Evolutionary conservation across 2,329 filamentous ascomycete genomes (phyloP), one percentile per base, ranked within the genome.

Genomic region (Aspergillus sp.): DNA sequence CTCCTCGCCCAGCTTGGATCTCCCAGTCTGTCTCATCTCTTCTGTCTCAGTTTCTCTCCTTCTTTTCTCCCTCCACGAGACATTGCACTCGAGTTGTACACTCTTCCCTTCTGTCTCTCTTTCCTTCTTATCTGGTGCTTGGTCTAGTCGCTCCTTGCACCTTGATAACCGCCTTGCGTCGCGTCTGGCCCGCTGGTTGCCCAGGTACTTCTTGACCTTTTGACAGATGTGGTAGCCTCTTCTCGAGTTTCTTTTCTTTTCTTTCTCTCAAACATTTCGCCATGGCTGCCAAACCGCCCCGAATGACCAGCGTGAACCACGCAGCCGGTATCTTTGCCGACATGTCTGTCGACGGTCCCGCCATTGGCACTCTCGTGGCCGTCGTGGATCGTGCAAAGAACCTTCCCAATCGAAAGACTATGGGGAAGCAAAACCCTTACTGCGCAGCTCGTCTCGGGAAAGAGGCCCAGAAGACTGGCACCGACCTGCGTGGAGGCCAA

Each of bases 351-450:
- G 93, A 98, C 73, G 95, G 95, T 1, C 93, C 95, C 3, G 83
- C 90, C 59, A 97, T 99, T 69, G 95, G 95, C 65, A 98, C 93
- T 2, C 81, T 99, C 66, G 91, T 99, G 47, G 84, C 92, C 57
- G 88, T 99, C 68, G 86, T 98, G 69, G 95, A 99, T 78, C 86
- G 93, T 66, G 95, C 93, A 52, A 98, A 96, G 84, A 99, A 99
- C 74, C 79, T 99, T 66, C 95, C 95, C 51, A 99, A 99, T 77
- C 82, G 92, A 66, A 96, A 96, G 81, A 95, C 92, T 6, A 97
- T 99, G 81, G 95, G 95, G 56, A 99, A 99, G 78, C 95, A 99
- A 79, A 93, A 98, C 73, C 93, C 95, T 0, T 99, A 98, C 76
- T 97, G 93, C 76, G 95, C 95, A 39, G 93, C 92, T 33, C 84